Conservation (phyloP, 768 basidiomycete genomes). For the Trametes cingulata region DNA sequence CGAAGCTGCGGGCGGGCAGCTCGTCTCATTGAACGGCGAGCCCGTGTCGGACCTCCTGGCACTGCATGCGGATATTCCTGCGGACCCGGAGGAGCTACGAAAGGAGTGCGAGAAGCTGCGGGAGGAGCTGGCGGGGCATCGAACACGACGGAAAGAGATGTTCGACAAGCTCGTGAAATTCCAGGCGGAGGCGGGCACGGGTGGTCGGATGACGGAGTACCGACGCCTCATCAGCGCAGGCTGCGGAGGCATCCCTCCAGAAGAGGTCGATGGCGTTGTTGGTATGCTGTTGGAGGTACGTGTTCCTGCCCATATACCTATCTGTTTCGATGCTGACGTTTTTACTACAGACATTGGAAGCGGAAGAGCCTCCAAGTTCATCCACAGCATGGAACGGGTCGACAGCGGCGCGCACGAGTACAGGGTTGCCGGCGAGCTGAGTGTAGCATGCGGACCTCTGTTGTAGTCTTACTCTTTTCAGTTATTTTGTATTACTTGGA, state of each 20-base stretch:
- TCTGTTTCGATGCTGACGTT: not conserved
- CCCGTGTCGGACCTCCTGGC: conserved; percentile 55
- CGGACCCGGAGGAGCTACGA: conserved; percentile 54
- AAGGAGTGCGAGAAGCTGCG: conserved; percentile 60
- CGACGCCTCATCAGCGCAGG: conserved; percentile 86
- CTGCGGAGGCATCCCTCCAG: conserved; percentile 80
- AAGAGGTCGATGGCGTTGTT: conserved; percentile 88
- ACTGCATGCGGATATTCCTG: conserved; percentile 58
- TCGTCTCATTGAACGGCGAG: conserved; percentile 42
- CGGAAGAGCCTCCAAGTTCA: conserved; percentile 73
- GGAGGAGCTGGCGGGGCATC: conserved; percentile 63
- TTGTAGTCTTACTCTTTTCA: conserved; percentile 17
- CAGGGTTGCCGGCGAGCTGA: conserved; percentile 6
- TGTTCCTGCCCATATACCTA: conserved; percentile 5
- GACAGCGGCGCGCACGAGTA: conserved; percentile 4
- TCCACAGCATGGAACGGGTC: conserved; percentile 42
- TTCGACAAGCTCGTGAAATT: conserved; percentile 79
- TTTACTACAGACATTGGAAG: conserved; percentile 67
- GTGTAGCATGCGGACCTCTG: conserved; percentile 13
- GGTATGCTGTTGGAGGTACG: conserved; percentile 82
- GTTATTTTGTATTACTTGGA: conserved; percentile 20
- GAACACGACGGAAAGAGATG: conserved; percentile 65
- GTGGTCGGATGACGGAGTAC: conserved; percentile 87
- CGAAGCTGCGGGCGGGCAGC: conserved; percentile 58
- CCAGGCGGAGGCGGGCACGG: conserved; percentile 89